Conservation (phyloP, 345 rosid genomes). For the Eucalyptus cladocalyx region DNA sequence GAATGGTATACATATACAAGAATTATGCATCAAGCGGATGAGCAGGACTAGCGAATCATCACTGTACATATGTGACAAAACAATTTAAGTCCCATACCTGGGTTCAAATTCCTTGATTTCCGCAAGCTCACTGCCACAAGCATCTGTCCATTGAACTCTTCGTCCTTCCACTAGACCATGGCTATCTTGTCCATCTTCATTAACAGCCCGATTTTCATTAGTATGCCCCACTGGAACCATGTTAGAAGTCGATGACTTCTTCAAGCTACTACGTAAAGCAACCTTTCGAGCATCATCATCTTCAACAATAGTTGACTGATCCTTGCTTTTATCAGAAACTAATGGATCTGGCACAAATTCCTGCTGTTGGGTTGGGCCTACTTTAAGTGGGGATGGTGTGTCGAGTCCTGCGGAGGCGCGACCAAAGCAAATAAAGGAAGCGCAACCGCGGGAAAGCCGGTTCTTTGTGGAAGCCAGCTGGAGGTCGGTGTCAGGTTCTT, state of each 20-base stretch:
- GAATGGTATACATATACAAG: background rate
- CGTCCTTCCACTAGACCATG: conserved; percentile 38
- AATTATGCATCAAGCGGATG: background rate
- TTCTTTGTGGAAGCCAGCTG: conserved; percentile 94
- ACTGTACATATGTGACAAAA: background rate
- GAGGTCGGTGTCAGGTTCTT: conserved; percentile 64
- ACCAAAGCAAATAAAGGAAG: conserved; percentile 82
- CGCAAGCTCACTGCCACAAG: conserved; percentile 76
- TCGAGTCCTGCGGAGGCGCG: conserved; percentile 81
- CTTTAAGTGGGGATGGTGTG: conserved; percentile 62
- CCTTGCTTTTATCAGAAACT: conserved; percentile 29
- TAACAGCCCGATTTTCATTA: conserved; percentile 17
- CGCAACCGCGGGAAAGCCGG: conserved; percentile 76
- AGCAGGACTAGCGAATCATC: background rate
- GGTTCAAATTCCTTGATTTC: conserved; percentile 95
- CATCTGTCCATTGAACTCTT: conserved; percentile 97
- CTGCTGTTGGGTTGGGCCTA: conserved; percentile 59
- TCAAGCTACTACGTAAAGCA: conserved; percentile 68
- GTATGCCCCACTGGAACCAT: conserved; percentile 21
- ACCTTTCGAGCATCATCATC: conserved; percentile 25
- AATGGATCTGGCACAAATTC: conserved; percentile 37
- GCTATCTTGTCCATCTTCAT: conserved; percentile 27
- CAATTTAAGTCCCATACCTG: conserved; percentile 33
- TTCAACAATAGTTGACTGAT: conserved; percentile 17
- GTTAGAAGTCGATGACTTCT: conserved; percentile 33